These are phyloP conservation scores for Ulvella scutata DNA, from an alignment of 139 green algal species.

Conservation along the genomic window DNA sequence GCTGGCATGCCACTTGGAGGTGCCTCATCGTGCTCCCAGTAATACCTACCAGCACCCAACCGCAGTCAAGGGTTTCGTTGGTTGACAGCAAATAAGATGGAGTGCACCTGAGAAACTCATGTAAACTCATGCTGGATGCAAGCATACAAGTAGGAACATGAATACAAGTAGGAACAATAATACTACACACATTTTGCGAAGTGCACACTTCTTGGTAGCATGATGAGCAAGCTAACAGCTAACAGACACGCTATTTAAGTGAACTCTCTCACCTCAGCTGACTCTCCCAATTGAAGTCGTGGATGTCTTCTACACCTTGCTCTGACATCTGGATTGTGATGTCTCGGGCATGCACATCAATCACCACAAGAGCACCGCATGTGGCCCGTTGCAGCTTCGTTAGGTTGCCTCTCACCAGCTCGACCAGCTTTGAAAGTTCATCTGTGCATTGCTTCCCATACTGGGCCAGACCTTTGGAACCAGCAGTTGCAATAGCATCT, in stretches of 20 bases:
- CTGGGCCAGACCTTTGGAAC: constrained; percentile 30
- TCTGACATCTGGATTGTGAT: constrained; percentile 36
- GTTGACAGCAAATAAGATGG: too few species aligned
- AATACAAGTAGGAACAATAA: background rate
- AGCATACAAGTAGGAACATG: background rate
- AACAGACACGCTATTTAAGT: background rate
- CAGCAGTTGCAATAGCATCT: constrained; percentile 40
- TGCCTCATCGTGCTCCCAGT: constrained; percentile 53
- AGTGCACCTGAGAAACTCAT: too few species aligned
- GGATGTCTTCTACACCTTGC: constrained; percentile 36
- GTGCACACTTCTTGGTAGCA: too few species aligned
- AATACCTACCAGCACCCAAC: constrained; percentile 33
- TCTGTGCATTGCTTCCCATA: constrained; percentile 45
- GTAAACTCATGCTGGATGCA: too few species aligned
- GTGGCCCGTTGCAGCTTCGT: constrained; percentile 36
- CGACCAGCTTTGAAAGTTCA: constrained; percentile 55
- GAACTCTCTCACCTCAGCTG: constrained; percentile 13
- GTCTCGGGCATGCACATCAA: constrained; percentile 52
- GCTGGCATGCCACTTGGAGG: constrained; percentile 34
- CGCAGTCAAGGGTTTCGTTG: too few species aligned
- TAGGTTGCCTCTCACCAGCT: constrained; percentile 46
- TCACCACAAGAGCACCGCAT: constrained; percentile 42
- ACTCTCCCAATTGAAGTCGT: constrained; percentile 61
- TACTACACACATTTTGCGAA: background rate
- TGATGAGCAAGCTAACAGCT: background rate